Evolutionary conservation across 2,329 filamentous ascomycete species (phyloP).

Genomic region (Chaetomium sp.): DNA sequence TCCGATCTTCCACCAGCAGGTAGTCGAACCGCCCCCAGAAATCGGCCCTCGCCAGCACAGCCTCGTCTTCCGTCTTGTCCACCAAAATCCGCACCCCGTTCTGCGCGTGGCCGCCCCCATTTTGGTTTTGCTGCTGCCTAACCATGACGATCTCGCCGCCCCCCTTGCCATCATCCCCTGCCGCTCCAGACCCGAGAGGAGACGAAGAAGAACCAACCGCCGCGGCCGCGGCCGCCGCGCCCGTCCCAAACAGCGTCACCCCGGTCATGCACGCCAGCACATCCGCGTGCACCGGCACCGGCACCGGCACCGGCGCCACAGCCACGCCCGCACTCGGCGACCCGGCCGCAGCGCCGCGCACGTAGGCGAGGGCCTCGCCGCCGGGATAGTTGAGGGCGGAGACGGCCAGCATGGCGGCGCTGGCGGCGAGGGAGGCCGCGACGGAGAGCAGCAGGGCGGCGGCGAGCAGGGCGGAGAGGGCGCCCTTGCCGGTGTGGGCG

Average conservation of each 20-base stretch:
- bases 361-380: slow-evolving; percentile 69
- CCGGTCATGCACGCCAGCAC: slow-evolving; percentile 72
- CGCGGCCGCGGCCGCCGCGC: slow-evolving; percentile 20
- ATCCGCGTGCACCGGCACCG: slow-evolving; percentile 58
- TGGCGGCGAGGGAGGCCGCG: slow-evolving; percentile 60
- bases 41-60: slow-evolving; percentile 46
- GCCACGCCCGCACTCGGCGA: too few relatives aligned
- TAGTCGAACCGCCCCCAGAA: slow-evolving; percentile 71
- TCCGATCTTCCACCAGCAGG: slow-evolving; percentile 57
- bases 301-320: neutral
- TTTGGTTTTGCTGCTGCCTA: neutral
- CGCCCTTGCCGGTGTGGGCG: slow-evolving; percentile 55
- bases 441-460: slow-evolving; percentile 61
- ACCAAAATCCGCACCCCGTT: slow-evolving; percentile 42
- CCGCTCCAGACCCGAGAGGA: neutral
- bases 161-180: neutral
- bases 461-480: slow-evolving; percentile 57
- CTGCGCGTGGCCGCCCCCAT: too few relatives aligned
- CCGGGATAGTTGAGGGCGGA: slow-evolving; percentile 94
- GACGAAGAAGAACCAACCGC: slow-evolving; percentile 28
- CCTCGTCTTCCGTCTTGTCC: slow-evolving; percentile 64
- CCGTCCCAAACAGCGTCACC: slow-evolving; percentile 62
- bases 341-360: slow-evolving; percentile 46
- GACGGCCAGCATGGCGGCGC: slow-evolving; percentile 69
- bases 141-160: neutral